These are phyloP conservation scores for Paxillus ammoniavirescens DNA, from an alignment of 768 basidiomycete genomes.

Conservation along the genomic window DNA sequence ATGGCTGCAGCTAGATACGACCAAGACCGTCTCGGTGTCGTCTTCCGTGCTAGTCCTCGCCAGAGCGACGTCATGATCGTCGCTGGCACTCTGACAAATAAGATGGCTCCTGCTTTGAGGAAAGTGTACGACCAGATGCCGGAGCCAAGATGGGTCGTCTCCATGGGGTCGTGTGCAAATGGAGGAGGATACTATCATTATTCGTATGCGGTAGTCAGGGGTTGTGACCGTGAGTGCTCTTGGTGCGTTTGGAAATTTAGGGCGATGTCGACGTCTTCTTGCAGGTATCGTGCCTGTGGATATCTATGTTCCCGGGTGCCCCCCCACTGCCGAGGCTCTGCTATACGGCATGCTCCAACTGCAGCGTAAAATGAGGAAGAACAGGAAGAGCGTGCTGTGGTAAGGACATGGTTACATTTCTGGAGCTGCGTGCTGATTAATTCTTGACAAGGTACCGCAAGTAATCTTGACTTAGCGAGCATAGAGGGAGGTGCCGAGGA, in stretches of 20 bases:
- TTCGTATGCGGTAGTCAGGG: conserved; percentile 97
- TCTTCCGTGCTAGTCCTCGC: conserved; percentile 98
- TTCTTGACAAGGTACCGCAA: conserved; percentile 26
- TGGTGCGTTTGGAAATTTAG: conserved; percentile 2
- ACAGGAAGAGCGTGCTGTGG: conserved; percentile 86
- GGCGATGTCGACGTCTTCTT: conserved; percentile 6
- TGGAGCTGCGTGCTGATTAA: neutral
- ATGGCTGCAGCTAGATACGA: conserved; percentile 99
- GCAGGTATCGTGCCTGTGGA: conserved; percentile 95
- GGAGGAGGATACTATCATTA: conserved; percentile 98
- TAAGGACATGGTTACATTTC: conserved; percentile 31
- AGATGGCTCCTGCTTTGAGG: conserved; percentile 97
- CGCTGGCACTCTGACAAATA: conserved; percentile 97
- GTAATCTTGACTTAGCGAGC: conserved; percentile 5
- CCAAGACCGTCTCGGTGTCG: conserved; percentile 94
- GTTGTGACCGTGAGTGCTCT: conserved; percentile 81
- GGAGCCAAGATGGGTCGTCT: conserved; percentile 99
- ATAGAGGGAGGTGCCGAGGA: neutral
- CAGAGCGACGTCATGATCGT: conserved; percentile 99
- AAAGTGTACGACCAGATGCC: conserved; percentile 99
- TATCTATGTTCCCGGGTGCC: conserved; percentile 96
- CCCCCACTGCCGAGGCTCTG: conserved; percentile 93
- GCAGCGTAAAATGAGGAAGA: conserved; percentile 93
- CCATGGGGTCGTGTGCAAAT: conserved; percentile 99
- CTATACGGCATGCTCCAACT: conserved; percentile 96